Base-by-base conservation (phyloP, 257 asterid genomes). In the Solanum clarkiae region DNA sequence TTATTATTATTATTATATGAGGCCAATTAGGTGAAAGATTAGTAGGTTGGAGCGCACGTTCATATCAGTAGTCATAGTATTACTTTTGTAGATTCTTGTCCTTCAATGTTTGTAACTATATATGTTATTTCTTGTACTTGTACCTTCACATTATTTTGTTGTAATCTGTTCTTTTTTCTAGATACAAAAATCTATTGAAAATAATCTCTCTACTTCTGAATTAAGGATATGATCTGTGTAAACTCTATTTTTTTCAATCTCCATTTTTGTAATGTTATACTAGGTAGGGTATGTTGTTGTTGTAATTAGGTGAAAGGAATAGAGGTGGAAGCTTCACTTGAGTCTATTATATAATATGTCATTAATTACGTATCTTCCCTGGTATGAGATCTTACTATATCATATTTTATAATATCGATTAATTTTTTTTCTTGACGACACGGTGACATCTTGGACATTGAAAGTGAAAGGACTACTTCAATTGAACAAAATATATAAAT, bases 381-480 rank as follows among this genome's bases (percentile, higher is more conserved):
- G 0, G 9, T 77, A 51, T 77, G 51, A 77, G 15, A 55, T 74
- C 81, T 36, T 22, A 75, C 5, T 29, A 75, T 51, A 14, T 26
- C 63, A 77, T 8, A 75, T 77, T 45, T 51, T 51, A 22, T 59
- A 3, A n/a, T n/a, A 10, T 75, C 16, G 4, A 4, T 14, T 49
- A 14, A 51, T 20, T 44, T 54, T 26, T 77, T 16, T 51, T 26
- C 63, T 77, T 15, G 44, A 51, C 17, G 15, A 77, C 17, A 17
- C 17, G 63, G 17, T 51, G 22, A 77, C 47, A 15, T 29, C 82
- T 0, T 53, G 62, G 57, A 47, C 18, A 24, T 0, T 47, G 82
- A 71, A 44, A 71, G 56, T 51, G 80, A 44, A 71, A 71, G 55
- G 80, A 5, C 55, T 71, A 18, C 77, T 69, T 36, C 26, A 69